Percentiles rank a stretch among this genome's conserved stretches.
Evolutionary conservation across 257 asterid species (phyloP).

Genomic region (Gentiana macrophylla): DNA sequence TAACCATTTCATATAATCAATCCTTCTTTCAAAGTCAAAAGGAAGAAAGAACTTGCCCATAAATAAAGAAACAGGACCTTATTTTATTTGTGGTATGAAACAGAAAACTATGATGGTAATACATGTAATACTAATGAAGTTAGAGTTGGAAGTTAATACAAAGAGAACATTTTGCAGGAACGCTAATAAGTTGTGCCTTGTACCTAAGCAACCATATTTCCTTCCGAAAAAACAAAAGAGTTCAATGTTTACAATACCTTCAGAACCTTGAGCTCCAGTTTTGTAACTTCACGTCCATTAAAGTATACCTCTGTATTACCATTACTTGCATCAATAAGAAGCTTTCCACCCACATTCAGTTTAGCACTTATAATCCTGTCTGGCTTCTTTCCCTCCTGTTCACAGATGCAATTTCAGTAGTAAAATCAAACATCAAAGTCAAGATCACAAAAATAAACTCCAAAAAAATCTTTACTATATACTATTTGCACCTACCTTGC

Average conservation of each 20-base stretch:
- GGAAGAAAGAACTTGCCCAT: too few relatives aligned
- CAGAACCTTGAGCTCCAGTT: conserved; percentile 51
- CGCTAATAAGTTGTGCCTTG: too few relatives aligned
- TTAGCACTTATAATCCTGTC: conserved; percentile 42
- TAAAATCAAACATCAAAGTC: conserved; percentile 3
- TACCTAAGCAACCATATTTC: too few relatives aligned
- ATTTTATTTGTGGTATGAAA: too few relatives aligned
- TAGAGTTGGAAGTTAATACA: too few relatives aligned
- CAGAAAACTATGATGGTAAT: too few relatives aligned
- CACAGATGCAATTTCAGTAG: conserved; percentile 7
- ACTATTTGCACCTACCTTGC: conserved; percentile 38
- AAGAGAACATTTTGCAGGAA: too few relatives aligned
- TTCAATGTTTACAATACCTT: conserved; percentile 28
- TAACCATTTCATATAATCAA: too few relatives aligned
- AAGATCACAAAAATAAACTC: neutral
- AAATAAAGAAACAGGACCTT: too few relatives aligned
- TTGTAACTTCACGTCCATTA: conserved; percentile 69
- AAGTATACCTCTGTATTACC: conserved; percentile 54
- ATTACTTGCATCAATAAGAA: conserved; percentile 47
- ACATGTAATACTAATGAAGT: too few relatives aligned
- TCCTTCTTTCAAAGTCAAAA: too few relatives aligned
- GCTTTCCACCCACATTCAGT: conserved; percentile 51
- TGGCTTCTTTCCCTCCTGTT: conserved; percentile 70
- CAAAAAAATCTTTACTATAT: neutral
- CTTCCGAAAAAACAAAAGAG: too few relatives aligned